Percentiles rank a stretch among this genome's conserved stretches.
phyloP scores from a whole-genome alignment of 2,329 filamentous ascomycete species.

The Daldinia eschscholtzii region DNA sequence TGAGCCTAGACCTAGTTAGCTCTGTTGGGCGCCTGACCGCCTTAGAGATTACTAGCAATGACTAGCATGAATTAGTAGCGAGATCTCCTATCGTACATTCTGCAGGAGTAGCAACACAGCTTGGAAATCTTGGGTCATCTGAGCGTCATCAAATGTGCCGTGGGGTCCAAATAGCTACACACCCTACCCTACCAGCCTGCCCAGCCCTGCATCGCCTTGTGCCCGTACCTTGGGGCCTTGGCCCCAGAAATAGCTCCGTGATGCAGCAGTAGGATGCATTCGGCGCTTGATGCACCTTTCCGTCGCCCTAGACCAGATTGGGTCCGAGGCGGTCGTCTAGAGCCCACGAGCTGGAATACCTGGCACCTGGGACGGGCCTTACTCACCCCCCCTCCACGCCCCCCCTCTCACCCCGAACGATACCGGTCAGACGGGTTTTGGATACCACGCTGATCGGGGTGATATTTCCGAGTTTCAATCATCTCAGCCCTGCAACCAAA shows the following conservation, averaged over 20 bases:
- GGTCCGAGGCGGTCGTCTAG: slow-evolving; percentile 36
- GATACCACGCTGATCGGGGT: slow-evolving; percentile 39
- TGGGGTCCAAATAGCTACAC: slow-evolving; percentile 42
- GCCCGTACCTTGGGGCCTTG: slow-evolving; percentile 28
- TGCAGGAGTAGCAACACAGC: slow-evolving; percentile 33
- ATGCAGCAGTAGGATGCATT: slow-evolving; percentile 35
- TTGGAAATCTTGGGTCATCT: slow-evolving; percentile 43
- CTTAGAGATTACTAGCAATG: slow-evolving; percentile 45
- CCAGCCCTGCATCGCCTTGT: slow-evolving; percentile 17
- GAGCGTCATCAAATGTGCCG: slow-evolving; percentile 42
- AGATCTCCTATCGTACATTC: slow-evolving; percentile 44
- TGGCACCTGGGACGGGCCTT: slow-evolving; percentile 16
- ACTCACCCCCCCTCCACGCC: slow-evolving; percentile 2
- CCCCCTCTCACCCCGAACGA: slow-evolving; percentile 25
- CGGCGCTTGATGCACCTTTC: slow-evolving; percentile 42
- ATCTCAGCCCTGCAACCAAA: slow-evolving; percentile 41
- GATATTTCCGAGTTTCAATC: slow-evolving; percentile 39
- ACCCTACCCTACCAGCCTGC: slow-evolving; percentile 3
- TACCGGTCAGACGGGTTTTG: slow-evolving; percentile 40
- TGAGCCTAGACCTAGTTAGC: slow-evolving; percentile 40
- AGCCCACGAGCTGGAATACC: slow-evolving; percentile 34
- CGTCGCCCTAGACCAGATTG: slow-evolving; percentile 41
- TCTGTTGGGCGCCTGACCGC: slow-evolving; percentile 43
- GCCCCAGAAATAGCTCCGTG: slow-evolving; percentile 41
- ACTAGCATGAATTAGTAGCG: slow-evolving; percentile 41